Evolutionary conservation across 106 monocot genomes (phyloP).

Genomic region (Platanthera zijinensis): DNA sequence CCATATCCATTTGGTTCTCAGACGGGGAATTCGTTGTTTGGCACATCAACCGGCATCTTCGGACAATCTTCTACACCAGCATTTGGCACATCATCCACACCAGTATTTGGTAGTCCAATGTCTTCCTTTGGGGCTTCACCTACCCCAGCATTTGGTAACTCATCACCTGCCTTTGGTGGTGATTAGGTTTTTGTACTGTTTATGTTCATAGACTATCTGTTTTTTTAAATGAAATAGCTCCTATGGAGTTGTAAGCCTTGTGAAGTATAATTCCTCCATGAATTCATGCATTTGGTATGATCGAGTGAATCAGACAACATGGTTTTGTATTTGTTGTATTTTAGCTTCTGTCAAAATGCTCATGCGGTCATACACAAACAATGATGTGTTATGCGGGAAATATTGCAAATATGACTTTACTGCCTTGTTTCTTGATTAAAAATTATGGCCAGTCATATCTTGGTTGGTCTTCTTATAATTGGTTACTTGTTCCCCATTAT

Average conservation of each 20-base stretch:
- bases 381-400: neutral
- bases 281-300: neutral
- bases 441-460: neutral
- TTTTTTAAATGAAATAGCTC: neutral
- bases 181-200: constrained; percentile 3
- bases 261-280: neutral
- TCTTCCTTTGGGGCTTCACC: constrained; percentile 70
- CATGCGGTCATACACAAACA: neutral
- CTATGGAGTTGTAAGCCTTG: neutral
- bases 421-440: neutral
- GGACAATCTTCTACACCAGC: constrained; percentile 20
- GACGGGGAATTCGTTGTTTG: constrained; percentile 52
- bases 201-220: neutral
- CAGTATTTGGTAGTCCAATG: constrained; percentile 44
- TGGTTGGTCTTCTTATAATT: neutral
- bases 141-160: constrained; percentile 56
- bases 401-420: neutral
- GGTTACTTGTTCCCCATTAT: neutral
- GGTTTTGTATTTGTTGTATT: neutral
- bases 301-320: neutral
- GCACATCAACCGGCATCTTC: constrained; percentile 83
- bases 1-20: constrained; percentile 61
- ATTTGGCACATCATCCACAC: constrained; percentile 14
- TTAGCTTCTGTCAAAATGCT: neutral
- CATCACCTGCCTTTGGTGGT: constrained; percentile 62